Evolutionary conservation across 352 stramenopile genomes (phyloP).

Genomic region (Phytophthora parvispora): DNA sequence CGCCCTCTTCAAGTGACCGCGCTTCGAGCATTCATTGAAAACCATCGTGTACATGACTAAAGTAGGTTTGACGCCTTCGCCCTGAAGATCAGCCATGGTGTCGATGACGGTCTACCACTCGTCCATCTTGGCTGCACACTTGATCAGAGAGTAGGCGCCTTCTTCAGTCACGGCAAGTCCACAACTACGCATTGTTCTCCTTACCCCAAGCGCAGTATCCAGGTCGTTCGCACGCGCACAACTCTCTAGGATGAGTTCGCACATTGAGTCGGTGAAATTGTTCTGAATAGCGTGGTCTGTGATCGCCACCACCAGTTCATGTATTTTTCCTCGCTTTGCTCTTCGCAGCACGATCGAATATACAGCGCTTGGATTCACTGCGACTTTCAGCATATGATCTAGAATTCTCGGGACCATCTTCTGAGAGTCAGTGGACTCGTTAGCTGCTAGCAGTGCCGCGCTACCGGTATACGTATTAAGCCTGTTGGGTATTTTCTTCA

Average conservation of each 20-base stretch:
- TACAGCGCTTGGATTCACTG: background rate
- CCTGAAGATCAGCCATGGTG: background rate
- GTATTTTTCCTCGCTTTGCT: background rate
- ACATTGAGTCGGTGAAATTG: background rate
- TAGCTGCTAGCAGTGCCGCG: background rate
- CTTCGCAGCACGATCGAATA: background rate
- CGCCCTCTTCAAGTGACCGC: background rate
- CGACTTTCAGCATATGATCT: background rate
- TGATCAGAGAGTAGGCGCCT: background rate
- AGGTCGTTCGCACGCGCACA: background rate
- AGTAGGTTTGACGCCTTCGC: background rate
- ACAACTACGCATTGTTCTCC: background rate
- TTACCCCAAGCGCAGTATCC: background rate
- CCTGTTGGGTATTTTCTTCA: background rate
- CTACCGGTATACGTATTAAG: background rate
- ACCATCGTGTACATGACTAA: background rate
- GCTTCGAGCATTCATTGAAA: background rate
- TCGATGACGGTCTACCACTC: background rate
- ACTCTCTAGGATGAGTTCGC: background rate
- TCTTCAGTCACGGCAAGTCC: background rate
- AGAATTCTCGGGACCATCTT: background rate
- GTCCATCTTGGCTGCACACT: background rate
- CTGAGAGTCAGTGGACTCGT: background rate
- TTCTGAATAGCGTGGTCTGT: background rate
- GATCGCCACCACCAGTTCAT: background rate